These are phyloP conservation scores for Sherardia arvensis DNA, from an alignment of 257 asterid genomes.

Conservation along the genomic window DNA sequence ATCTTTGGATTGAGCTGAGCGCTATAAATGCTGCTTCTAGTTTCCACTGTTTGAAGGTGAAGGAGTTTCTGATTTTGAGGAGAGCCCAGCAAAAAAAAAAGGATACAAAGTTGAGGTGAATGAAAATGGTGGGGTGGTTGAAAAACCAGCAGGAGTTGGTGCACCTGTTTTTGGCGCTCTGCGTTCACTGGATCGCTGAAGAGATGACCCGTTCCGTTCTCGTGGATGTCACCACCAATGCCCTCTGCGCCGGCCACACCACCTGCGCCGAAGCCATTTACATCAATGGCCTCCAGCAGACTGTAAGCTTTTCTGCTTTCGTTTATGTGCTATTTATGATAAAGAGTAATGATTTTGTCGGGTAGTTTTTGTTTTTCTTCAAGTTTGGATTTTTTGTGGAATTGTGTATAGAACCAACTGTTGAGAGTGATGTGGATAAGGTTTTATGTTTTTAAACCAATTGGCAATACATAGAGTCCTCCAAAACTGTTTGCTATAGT, in stretches of 20 bases:
- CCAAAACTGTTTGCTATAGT: too few relatives aligned
- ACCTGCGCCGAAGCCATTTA: constrained; percentile 78
- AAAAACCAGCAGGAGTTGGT: constrained; percentile 39
- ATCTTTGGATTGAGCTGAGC: too few relatives aligned
- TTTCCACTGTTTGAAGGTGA: background rate
- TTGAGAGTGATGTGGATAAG: too few relatives aligned
- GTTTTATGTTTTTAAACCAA: too few relatives aligned
- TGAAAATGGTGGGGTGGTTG: constrained; percentile 24
- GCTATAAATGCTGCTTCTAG: too few relatives aligned
- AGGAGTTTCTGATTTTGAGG: background rate
- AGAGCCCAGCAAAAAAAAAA: background rate
- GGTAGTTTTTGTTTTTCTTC: too few relatives aligned
- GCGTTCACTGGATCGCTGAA: constrained; percentile 85
- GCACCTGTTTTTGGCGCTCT: constrained; percentile 59
- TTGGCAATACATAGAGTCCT: too few relatives aligned
- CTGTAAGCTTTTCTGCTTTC: constrained; percentile 33
- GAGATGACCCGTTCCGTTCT: constrained; percentile 89
- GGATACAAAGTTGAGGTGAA: too few relatives aligned
- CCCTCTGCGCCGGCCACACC: constrained; percentile 62
- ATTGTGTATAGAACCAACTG: too few relatives aligned
- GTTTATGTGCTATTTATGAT: background rate
- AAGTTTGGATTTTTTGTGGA: too few relatives aligned
- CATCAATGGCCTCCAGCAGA: constrained; percentile 86
- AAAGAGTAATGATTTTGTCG: background rate
- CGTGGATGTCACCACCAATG: constrained; percentile 82